Base-by-base conservation (phyloP, 495 filamentous ascomycete species). In the Podospora sp. region DNA sequence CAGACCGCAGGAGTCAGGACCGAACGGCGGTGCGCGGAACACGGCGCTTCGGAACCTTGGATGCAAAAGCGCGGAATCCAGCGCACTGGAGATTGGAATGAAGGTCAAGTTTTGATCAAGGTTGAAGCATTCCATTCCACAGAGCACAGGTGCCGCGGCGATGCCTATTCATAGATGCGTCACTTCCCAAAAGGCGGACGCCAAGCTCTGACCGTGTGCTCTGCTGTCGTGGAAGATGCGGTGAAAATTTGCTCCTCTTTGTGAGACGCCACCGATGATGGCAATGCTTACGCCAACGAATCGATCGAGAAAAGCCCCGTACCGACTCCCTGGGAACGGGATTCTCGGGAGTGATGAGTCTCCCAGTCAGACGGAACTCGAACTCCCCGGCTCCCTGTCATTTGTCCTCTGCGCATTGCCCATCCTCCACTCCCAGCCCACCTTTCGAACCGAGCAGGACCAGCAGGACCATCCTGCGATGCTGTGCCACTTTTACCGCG, bases 311-410 rank as follows among this genome's bases (percentile, higher is more conserved):
- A 55, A 26, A 55, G n/a, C 52, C 52, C 52, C n/a, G 24, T 55
- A 9, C 52, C 52, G 20, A 22, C 20, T 11, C 24, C 16, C 52
- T 26, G 52, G 52, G 20, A 55, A n/a, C 52, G 52, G 52, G 20
- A 22, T 6, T 55, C 24, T 55, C 24, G 56, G 22, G 16, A 20
- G 33, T 49, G 6, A 49, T 26, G 33, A 2, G 35, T 11, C 14
- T 60, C 55, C 68, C 64, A 65, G 62, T 56, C 63, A 61, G 51
- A 40, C 64, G 68, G 68, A 61, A 70, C 60, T 26, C 33, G 33
- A 36, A 35, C 40, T 60, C 68, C 68, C 64, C 60, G 67, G 53
- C 29, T 25, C 60, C 60, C n/a, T 46, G 40, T 46, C 12, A 21
- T 50, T 49, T 24, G 59, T 27, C 27, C 60, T 35, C 18, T 21